Percentiles rank a stretch among this genome's conserved stretches.
phyloP scores from a whole-genome alignment of 2,329 filamentous ascomycete genomes.

The Fusarium clavum region DNA sequence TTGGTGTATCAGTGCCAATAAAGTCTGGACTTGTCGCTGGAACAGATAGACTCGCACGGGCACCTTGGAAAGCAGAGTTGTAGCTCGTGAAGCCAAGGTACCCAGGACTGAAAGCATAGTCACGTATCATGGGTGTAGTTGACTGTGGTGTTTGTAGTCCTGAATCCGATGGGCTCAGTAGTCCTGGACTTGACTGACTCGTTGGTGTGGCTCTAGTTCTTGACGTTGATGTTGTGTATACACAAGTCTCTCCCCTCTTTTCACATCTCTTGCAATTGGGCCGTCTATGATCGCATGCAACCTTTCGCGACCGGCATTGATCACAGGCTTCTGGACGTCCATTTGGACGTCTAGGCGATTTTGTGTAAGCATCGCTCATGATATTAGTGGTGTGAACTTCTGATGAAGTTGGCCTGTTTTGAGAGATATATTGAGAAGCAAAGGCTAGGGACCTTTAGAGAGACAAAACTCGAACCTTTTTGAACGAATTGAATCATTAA shows the following conservation, averaged over 20 bases:
- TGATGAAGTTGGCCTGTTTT: background rate
- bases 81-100: constrained; percentile 61
- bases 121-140: constrained; percentile 13
- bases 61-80: constrained; percentile 55
- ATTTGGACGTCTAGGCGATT: constrained; percentile 21
- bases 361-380: constrained; percentile 3
- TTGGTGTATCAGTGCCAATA: background rate
- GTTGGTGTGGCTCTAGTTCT: constrained; percentile 17
- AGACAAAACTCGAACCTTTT: background rate
- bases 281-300: constrained; percentile 25
- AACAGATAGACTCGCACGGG: constrained; percentile 53
- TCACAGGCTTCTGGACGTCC: constrained; percentile 31
- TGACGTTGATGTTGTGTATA: constrained; percentile 47
- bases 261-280: constrained; percentile 46
- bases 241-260: constrained; percentile 50
- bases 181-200: background rate
- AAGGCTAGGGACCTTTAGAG: background rate
- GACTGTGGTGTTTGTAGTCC: constrained; percentile 9
- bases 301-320: constrained; percentile 33
- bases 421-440: background rate
- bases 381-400: background rate
- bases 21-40: constrained; percentile 34
- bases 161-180: background rate
- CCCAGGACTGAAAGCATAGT: constrained; percentile 46
- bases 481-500: no score